These are phyloP conservation scores for Penicillium crystallinum DNA, from an alignment of 495 filamentous ascomycete species.

Conservation along the genomic window DNA sequence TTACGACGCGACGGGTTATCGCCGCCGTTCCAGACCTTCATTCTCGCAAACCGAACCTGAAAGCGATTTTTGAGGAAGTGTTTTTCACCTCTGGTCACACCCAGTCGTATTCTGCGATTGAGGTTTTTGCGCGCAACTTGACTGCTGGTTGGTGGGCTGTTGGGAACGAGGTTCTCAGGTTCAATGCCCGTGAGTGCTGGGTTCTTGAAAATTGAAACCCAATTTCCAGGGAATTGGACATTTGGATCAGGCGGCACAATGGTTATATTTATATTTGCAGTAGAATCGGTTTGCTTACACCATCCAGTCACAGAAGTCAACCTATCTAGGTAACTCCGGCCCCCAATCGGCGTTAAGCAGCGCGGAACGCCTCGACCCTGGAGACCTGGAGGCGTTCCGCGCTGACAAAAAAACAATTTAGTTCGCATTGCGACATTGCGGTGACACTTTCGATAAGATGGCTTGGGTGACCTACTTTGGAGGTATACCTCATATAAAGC, in stretches of 20 bases:
- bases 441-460: neutral
- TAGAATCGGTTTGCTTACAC: too few species aligned
- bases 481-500: neutral
- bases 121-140: slow-evolving; percentile 84
- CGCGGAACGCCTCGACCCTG: neutral
- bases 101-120: slow-evolving; percentile 59
- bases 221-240: neutral
- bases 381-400: too few species aligned
- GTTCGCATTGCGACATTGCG: neutral
- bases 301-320: too few species aligned
- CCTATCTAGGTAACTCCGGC: too few species aligned
- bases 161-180: slow-evolving; percentile 82
- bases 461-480: too few species aligned
- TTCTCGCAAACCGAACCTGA: slow-evolving; percentile 79
- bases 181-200: slow-evolving; percentile 72
- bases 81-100: slow-evolving; percentile 24
- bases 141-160: slow-evolving; percentile 86
- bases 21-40: slow-evolving; percentile 84
- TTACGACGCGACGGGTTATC: slow-evolving; percentile 53
- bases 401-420: neutral
- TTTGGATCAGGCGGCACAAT: neutral
- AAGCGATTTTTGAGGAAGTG: slow-evolving; percentile 48
- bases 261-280: neutral
- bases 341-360: neutral
- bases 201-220: slow-evolving; percentile 7